Evolutionary conservation across 169 alveolate genomes (phyloP).

Genomic region (Plasmodium yoelii): DNA sequence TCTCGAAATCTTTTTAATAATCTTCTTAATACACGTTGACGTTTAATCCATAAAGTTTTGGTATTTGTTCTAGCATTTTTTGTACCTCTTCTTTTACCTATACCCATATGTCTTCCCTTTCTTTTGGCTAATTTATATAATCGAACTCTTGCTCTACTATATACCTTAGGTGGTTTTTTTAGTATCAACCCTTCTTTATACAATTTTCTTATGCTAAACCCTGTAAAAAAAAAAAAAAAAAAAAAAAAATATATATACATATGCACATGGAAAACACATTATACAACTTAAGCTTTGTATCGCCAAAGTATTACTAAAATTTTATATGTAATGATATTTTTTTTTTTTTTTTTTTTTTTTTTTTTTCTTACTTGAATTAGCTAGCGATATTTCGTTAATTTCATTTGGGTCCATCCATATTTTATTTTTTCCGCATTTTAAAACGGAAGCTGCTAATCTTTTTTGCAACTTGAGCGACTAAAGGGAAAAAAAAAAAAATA

Average conservation of each 20-base stretch:
- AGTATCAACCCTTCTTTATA: slow-evolving; percentile 97
- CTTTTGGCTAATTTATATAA: slow-evolving; percentile 95
- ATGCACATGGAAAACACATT: background rate
- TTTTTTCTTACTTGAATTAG: slow-evolving; percentile 95
- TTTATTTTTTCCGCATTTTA: slow-evolving; percentile 97
- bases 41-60: slow-evolving; percentile 98
- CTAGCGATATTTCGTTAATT: slow-evolving; percentile 96
- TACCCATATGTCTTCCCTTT: slow-evolving; percentile 98
- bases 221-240: slow-evolving; percentile 20
- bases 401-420: slow-evolving; percentile 99
- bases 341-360: slow-evolving; percentile 34
- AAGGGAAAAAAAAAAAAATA: background rate
- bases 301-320: no score
- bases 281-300: no score
- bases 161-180: slow-evolving; percentile 96
- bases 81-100: slow-evolving; percentile 98
- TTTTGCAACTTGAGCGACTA: slow-evolving; percentile 95
- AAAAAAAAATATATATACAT: background rate
- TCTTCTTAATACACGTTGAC: slow-evolving; percentile 98
- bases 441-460: slow-evolving; percentile 97
- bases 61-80: slow-evolving; percentile 97
- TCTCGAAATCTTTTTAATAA: slow-evolving; percentile 97
- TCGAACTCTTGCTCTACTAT: slow-evolving; percentile 96
- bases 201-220: slow-evolving; percentile 94
- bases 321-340: background rate